These are phyloP conservation scores for Melaleuca quinquenervia DNA, from an alignment of 345 rosid species.

Conservation along the genomic window DNA sequence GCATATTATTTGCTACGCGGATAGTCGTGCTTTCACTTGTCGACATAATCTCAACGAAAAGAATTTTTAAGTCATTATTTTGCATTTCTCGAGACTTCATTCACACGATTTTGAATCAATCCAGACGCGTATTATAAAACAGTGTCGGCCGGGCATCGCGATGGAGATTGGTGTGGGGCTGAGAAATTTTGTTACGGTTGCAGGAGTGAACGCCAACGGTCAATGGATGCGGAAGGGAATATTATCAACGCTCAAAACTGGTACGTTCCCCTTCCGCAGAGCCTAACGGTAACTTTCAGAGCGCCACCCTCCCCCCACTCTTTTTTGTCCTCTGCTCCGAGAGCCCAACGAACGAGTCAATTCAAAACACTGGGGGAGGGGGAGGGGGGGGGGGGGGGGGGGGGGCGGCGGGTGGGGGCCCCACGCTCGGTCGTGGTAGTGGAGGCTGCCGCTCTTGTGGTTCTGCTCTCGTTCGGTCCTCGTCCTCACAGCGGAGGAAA, in stretches of 20 bases:
- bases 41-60: neutral
- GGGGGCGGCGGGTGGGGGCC: neutral
- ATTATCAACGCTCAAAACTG: neutral
- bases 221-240: neutral
- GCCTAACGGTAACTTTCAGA: neutral
- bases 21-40: accelerated
- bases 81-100: no score
- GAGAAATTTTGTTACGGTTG: neutral
- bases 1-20: no score
- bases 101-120: neutral
- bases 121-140: neutral
- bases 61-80: neutral
- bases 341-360: neutral
- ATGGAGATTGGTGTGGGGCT: neutral
- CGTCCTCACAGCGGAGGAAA: neutral
- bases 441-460: neutral
- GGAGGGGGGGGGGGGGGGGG: neutral
- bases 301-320: neutral
- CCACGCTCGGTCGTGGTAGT: neutral
- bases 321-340: neutral
- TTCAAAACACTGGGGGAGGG: neutral
- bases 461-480: neutral
- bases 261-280: neutral
- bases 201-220: neutral
- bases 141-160: neutral